These are phyloP conservation scores for Tremella mesenterica DNA, from an alignment of 768 basidiomycete species.

Conservation along the genomic window DNA sequence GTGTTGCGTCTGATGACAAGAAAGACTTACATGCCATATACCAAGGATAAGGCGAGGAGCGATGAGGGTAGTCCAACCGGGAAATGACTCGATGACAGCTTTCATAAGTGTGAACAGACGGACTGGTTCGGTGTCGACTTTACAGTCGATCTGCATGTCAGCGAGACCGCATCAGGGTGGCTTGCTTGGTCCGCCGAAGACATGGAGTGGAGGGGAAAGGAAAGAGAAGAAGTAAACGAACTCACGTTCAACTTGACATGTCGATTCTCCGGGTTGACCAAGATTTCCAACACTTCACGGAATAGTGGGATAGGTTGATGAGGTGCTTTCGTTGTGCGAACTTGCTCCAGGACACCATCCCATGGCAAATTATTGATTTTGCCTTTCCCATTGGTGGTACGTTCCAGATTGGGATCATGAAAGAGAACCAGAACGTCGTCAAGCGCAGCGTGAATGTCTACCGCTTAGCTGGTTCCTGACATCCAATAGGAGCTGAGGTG, in stretches of 20 bases:
- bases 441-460: slow-evolving; percentile 89
- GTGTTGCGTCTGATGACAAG: background rate
- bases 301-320: slow-evolving; percentile 86
- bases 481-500: background rate
- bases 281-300: slow-evolving; percentile 64
- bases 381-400: slow-evolving; percentile 71
- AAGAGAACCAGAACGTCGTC: slow-evolving; percentile 90
- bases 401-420: slow-evolving; percentile 78
- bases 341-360: slow-evolving; percentile 56
- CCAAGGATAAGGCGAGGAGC: slow-evolving; percentile 41
- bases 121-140: slow-evolving; percentile 82
- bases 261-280: slow-evolving; percentile 55
- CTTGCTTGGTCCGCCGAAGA: slow-evolving; percentile 49
- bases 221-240: background rate
- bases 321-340: slow-evolving; percentile 69
- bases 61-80: slow-evolving; percentile 29
- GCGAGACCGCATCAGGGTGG: slow-evolving; percentile 54
- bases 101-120: slow-evolving; percentile 61
- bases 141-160: slow-evolving; percentile 80
- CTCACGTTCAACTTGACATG: slow-evolving; percentile 47
- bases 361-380: slow-evolving; percentile 62
- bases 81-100: slow-evolving; percentile 55
- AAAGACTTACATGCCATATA: slow-evolving; percentile 42
- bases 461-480: background rate
- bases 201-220: slow-evolving; percentile 3